These are phyloP conservation scores for Amoebophrya sp. DNA, from an alignment of 169 alveolate genomes.

Conservation along the genomic window DNA sequence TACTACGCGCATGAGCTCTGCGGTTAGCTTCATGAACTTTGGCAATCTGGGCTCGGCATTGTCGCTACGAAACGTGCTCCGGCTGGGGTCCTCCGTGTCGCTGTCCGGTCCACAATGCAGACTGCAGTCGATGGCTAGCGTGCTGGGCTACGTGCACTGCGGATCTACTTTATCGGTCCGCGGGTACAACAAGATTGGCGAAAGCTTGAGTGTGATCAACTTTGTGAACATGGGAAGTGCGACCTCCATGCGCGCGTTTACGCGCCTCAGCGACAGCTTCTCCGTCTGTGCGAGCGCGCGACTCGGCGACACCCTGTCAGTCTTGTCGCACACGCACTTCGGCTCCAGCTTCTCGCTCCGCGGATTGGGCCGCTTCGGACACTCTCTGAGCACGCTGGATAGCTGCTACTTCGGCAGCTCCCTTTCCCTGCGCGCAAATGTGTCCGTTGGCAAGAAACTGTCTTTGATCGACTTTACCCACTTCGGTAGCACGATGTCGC, in stretches of 20 bases:
- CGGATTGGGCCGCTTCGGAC: not conserved
- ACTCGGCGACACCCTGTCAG: not conserved
- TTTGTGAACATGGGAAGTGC: not conserved
- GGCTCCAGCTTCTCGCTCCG: constrained; percentile 17
- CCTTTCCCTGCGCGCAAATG: not conserved
- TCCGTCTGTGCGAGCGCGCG: not conserved
- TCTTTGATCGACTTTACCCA: not conserved
- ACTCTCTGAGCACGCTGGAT: not conserved
- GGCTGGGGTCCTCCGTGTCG: not conserved
- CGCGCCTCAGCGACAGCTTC: not conserved
- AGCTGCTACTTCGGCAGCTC: not conserved
- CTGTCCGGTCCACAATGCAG: too few relatives aligned
- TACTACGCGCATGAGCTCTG: not conserved
- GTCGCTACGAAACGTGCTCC: not conserved
- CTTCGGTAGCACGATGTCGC: not conserved
- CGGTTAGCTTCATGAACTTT: not conserved
- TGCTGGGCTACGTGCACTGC: too few relatives aligned
- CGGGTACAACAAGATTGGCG: too few relatives aligned
- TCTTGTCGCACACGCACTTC: not conserved
- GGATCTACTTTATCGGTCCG: too few relatives aligned
- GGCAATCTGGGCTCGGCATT: not conserved
- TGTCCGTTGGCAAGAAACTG: not conserved
- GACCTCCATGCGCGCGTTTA: not conserved
- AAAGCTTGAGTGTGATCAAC: too few relatives aligned
- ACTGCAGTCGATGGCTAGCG: too few relatives aligned